Conservation (phyloP, 768 basidiomycete species). For the Podaxis rugospora region DNA sequence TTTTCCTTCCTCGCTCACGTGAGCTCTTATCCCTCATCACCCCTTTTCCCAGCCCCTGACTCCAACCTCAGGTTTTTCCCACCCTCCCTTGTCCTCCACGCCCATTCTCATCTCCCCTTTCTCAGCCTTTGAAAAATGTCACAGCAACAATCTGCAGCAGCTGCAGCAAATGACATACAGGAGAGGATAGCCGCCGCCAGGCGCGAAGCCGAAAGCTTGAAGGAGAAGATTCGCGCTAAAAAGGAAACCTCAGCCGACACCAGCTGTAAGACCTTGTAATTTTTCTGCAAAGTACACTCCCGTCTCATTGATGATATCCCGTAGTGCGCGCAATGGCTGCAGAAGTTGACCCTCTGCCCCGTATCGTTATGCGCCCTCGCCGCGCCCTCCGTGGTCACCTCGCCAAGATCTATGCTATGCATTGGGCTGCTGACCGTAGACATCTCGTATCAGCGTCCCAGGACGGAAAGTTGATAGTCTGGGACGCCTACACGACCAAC, state of each 20-base stretch:
- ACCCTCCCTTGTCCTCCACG: conserved; percentile 15
- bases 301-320: conserved; percentile 13
- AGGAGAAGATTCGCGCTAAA: conserved; percentile 97
- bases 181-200: conserved; percentile 94
- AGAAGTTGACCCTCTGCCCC: conserved; percentile 92
- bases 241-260: conserved; percentile 98
- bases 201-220: conserved; percentile 93
- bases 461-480: conserved; percentile 98
- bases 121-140: conserved; percentile 11
- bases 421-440: conserved; percentile 96
- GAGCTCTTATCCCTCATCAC: conserved; percentile 19
- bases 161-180: conserved; percentile 55
- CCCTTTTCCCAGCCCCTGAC: conserved; percentile 21
- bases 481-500: conserved; percentile 99
- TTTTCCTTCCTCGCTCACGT: conserved; percentile 8
- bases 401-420: conserved; percentile 99
- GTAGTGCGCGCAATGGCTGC: conserved; percentile 97
- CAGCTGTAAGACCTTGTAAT: conserved; percentile 62
- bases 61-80: conserved; percentile 8
- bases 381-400: conserved; percentile 95
- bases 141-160: conserved; percentile 6
- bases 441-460: conserved; percentile 99
- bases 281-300: background rate
- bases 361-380: conserved; percentile 94
- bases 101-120: conserved; percentile 14